Base-by-base conservation (phyloP, 805 yeast species). In the Suhomyces emberorum region DNA sequence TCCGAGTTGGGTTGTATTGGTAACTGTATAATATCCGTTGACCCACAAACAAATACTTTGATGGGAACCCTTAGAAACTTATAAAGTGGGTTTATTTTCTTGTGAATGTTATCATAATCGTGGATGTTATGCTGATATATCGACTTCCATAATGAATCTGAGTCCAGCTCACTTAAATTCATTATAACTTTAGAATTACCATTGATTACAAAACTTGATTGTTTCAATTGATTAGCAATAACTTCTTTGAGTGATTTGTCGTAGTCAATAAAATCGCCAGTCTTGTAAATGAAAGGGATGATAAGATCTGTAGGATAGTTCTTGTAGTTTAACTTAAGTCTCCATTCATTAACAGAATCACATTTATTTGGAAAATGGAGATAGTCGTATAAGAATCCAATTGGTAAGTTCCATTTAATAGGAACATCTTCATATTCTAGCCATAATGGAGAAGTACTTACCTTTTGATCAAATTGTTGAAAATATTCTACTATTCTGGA, bases 171-270 rank as follows among this genome's bases (percentile, higher is more conserved):
- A 4, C 93, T 76, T 37, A 91, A 61, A 17, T 70, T 70, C 95
- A 91, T 83, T n/a, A 91, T 76, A 2, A 79, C 72, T 42, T 83
- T 87, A 4, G 95, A 72, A n/a, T 77, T 74, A 0, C 95, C 95
- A 45, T 81, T 78, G 24, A 84, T 56, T 0, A 88, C 76, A 50
- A 72, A 87, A 49, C 88, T 79, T 4, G 88, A 74, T 52, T 91
- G 97, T 51, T 93, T 91, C 54, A 88, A 61, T 41, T 79, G 88
- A 53, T 91, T 88, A 42, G 80, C 63, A 81, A 93, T 81, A 33
- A 76, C 70, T 34, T 70, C 74, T 30, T 59, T 69, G 39, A 77
- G 45, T 9, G 68, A 52, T 16, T 49, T 42, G 23, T 48, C 41
- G 44, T 62, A 63, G 37, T 55, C 51, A 3, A 51, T 34, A 7